Base-by-base conservation (phyloP, 345 rosid species). In the Fremontodendron californicum region DNA sequence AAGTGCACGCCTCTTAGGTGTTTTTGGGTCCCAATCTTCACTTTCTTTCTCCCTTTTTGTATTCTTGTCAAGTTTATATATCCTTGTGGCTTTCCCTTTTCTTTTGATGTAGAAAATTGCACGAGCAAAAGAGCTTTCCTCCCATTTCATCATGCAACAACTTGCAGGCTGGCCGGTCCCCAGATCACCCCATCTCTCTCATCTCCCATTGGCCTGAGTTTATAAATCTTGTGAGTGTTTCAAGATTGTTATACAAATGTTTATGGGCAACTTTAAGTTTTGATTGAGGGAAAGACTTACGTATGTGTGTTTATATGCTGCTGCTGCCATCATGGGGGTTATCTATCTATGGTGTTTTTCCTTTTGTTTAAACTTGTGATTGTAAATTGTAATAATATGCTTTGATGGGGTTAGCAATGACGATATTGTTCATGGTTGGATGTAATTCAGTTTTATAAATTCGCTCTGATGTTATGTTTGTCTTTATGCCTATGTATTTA, bases 21-120 rank as follows among this genome's bases (percentile, higher is more conserved):
- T 71, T 49, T 33, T 70, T 79, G 89, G 90, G 90, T 64, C 88
- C 90, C 88, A 77, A 72, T 46, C 51, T 55, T 82, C 78, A 71
- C 86, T 79, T 81, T 76, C 74, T 61, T 61, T 74, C 70, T 4
- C 10, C 39, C 54, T 75, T 74, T 81, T 62, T 40, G 78, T 46
- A 52, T 80, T 63, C 46, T 76, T 80, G 82, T 81, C 81, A 68
- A 63, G 75, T 76, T 78, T 33, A n/a, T 29, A 60, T 55, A 75
- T 39, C 37, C 57, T 27, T 78, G 78, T 72, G 75, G 80, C 74
- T 73, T 77, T 60, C 65, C 52, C 54, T 45, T 55, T 58, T 78
- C 57, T 46, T 46, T 75, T 73, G 66, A 76, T 79, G 82, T 61
- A 29, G 73, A 62, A 68, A 51, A 42, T 49, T 40, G 81, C 77